Base-by-base conservation (phyloP, 73 alveolate species). In the Stentor coeruleus region DNA sequence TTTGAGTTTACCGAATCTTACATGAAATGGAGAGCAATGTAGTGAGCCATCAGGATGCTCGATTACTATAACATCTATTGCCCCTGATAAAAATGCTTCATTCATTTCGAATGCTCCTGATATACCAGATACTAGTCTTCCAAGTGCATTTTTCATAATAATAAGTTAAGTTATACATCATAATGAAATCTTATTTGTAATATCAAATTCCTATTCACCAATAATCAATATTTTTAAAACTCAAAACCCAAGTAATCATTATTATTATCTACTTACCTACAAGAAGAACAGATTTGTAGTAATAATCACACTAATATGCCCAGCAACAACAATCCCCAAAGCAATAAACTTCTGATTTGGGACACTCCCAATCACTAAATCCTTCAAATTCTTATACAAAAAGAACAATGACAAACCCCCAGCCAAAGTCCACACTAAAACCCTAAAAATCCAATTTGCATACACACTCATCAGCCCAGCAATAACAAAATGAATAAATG, bases 31-130 rank as follows among this genome's bases (percentile, higher is more conserved):
- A 59, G 99, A 73, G 81, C 95, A 88, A 38, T 80, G 79, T 42
- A 94, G 74, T 28, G 92, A 81, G 38, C 99, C 98, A 76, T 91
- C 95, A 3, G 93, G 94, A 81, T 94, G 93, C 74, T 91, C 87
- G 38, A 97, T 87, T 3, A 92, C 99, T 57, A 97, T 89, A 20
- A 95, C 92, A 85, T 97, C 99, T 86, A 96, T 91, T 85, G 99
- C 92, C 55, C 99, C 99, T 20, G 86, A 79, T 26, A 82, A 49
- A 20, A 82, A 55, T 0, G 88, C 73, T 49, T 60, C 58, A 39
- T 82, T 77, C n/a, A 66, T 11, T 20, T 20, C n/a, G 39, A 66
- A 31, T 28, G 79, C 79, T 0, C 37, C 79, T 28, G 79, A 66
- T 20, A 66, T 66, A 1, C 79, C 79, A 1, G 79, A 66, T 28